Evolutionary conservation across 164 flowering plant species (phyloP).

Genomic region (Magnolia changhungtana): DNA sequence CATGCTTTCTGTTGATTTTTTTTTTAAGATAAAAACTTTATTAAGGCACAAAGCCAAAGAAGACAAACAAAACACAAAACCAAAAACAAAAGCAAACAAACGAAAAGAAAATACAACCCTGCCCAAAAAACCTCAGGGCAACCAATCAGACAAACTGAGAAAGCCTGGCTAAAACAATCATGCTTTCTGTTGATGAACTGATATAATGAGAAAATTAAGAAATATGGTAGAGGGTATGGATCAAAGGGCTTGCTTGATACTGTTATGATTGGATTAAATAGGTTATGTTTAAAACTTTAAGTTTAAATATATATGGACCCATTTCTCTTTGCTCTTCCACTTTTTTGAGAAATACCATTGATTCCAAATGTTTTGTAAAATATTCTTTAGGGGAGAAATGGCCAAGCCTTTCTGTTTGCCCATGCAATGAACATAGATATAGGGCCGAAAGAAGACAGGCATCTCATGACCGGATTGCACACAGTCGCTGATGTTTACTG

Average conservation of each 20-base stretch:
- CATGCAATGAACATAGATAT: slow-evolving; percentile 50
- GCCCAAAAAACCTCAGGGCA: too few relatives aligned
- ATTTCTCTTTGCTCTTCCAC: neutral
- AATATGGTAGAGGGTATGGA: neutral
- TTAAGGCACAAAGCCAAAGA: neutral
- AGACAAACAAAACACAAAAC: too few relatives aligned
- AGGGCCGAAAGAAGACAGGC: slow-evolving; percentile 54
- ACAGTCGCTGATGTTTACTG: slow-evolving; percentile 58
- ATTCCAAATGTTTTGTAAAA: neutral
- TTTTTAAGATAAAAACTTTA: neutral
- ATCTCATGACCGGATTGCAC: slow-evolving; percentile 55
- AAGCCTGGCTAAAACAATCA: too few relatives aligned
- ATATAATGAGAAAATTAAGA: neutral
- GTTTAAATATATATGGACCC: too few relatives aligned
- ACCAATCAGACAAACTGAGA: too few relatives aligned
- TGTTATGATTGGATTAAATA: too few relatives aligned
- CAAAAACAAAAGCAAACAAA: too few relatives aligned
- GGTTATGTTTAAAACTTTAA: too few relatives aligned
- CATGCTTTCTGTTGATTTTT: neutral
- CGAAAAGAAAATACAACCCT: too few relatives aligned
- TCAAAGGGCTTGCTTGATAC: neutral
- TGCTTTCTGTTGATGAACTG: neutral
- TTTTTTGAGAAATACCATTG: neutral
- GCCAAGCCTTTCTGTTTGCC: slow-evolving; percentile 52
- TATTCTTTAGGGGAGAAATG: slow-evolving; percentile 39